Conservation (phyloP, 352 stramenopile genomes). For the Aphanomyces euteiches region DNA sequence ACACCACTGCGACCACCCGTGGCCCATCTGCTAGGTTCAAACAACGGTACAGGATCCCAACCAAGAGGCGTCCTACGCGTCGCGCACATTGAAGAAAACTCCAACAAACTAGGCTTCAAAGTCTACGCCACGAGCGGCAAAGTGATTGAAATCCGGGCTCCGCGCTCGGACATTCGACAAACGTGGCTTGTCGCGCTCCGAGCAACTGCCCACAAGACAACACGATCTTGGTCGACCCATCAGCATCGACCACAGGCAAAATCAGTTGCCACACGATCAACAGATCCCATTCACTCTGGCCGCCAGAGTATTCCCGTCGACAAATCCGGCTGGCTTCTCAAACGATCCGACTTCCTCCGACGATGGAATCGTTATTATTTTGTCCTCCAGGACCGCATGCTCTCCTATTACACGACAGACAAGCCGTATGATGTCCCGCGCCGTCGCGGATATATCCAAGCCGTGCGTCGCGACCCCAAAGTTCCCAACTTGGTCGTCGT, state of each 20-base stretch:
- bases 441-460: slow-evolving; percentile 55
- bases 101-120: slow-evolving; percentile 58
- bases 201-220: slow-evolving; percentile 54
- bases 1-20: slow-evolving; percentile 32
- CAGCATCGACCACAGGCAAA: not conserved
- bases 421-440: slow-evolving; percentile 69
- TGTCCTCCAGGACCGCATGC: slow-evolving; percentile 62
- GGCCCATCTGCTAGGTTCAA: slow-evolving; percentile 13
- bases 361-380: slow-evolving; percentile 73
- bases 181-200: slow-evolving; percentile 63
- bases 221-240: slow-evolving; percentile 51
- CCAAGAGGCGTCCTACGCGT: slow-evolving; percentile 65
- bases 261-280: not conserved
- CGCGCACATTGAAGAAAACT: slow-evolving; percentile 61
- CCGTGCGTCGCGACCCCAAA: slow-evolving; percentile 31
- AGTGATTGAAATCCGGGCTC: slow-evolving; percentile 63
- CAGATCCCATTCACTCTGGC: not conserved
- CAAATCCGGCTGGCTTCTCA: slow-evolving; percentile 66
- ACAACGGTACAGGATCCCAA: slow-evolving; percentile 38
- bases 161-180: slow-evolving; percentile 58
- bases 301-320: slow-evolving; percentile 40
- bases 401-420: slow-evolving; percentile 70
- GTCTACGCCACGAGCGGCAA: slow-evolving; percentile 65
- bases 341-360: slow-evolving; percentile 51
- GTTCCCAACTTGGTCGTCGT: not conserved